Evolutionary conservation across 306 rosid species (phyloP), one percentile per base, ranked within the genome.

Genomic region (Prunus campanulata): DNA sequence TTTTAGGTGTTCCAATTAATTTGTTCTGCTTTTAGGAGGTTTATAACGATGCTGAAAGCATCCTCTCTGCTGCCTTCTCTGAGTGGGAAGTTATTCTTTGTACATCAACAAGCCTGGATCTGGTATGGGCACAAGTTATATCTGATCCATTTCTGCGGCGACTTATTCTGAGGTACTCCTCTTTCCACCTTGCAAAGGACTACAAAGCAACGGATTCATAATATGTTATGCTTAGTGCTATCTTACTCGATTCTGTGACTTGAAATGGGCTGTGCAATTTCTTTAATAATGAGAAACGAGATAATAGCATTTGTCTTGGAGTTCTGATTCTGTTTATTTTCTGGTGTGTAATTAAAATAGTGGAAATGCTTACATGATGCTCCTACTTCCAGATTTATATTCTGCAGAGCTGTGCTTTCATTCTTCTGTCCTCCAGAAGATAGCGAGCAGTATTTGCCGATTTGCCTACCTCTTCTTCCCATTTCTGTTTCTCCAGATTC

Each of bases 81-180:
- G 90, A 92, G 86, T 96, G 97, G 99, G 99, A 96, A 89, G 85
- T 83, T 73, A 87, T 82, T 78, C 90, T 96, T 35, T 91, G 97
- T 86, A 86, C 88, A 55, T 82, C 96, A 72, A 90, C 88, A 72
- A 83, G 68, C 84, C 83, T 96, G 85, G 87, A 92, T 91, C 83
- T 96, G 78, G 98, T 89, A 65, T 93, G 99, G 99, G 98, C 91
- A 55, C 99, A 96, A 86, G 89, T 96, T 71, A 80, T 96, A 64
- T 74, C 82, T 16, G 99, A 96, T 83, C 94, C 95, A 13, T 89
- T 96, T 85, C 79, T 96, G 70, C 90, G 99, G 42, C 93, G 98
- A 66, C 93, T 96, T 78, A 87, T 96, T 75, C 82, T 96, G 63
- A 96, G 98, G 99, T 92, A 85, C 65, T 24, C 76, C 10, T 77